phyloP scores from a whole-genome alignment of 2,329 filamentous ascomycete species.

The Botryotinia calthae region DNA sequence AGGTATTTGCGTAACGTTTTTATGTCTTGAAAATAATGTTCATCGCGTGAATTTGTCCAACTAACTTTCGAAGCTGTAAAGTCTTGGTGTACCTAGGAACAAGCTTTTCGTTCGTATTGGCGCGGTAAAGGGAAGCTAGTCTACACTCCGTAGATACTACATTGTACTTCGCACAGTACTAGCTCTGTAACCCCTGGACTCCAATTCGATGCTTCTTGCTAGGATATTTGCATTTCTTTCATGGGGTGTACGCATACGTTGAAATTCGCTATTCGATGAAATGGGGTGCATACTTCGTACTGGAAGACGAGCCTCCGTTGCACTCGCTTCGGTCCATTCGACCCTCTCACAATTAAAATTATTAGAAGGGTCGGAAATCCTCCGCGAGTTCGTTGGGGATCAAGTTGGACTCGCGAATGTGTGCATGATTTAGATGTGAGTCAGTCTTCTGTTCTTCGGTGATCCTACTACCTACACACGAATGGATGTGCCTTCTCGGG shows the following conservation, averaged over 20 bases:
- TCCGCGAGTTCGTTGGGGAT: background rate
- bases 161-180: background rate
- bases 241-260: background rate
- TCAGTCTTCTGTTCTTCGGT: background rate
- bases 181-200: background rate
- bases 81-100: background rate
- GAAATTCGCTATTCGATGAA: background rate
- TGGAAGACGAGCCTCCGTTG: conserved; percentile 1
- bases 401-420: background rate
- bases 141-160: background rate
- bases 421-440: background rate
- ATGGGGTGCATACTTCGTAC: background rate
- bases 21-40: background rate
- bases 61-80: background rate
- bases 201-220: background rate
- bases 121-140: background rate
- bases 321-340: background rate
- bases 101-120: background rate
- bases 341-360: background rate
- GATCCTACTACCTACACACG: background rate
- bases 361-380: background rate
- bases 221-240: conserved; percentile 1
- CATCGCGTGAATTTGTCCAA: background rate
- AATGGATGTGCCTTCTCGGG: background rate
- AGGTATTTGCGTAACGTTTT: background rate